Base-by-base conservation (phyloP, 495 filamentous ascomycete species). In the Lasiosphaeria hispida region DNA sequence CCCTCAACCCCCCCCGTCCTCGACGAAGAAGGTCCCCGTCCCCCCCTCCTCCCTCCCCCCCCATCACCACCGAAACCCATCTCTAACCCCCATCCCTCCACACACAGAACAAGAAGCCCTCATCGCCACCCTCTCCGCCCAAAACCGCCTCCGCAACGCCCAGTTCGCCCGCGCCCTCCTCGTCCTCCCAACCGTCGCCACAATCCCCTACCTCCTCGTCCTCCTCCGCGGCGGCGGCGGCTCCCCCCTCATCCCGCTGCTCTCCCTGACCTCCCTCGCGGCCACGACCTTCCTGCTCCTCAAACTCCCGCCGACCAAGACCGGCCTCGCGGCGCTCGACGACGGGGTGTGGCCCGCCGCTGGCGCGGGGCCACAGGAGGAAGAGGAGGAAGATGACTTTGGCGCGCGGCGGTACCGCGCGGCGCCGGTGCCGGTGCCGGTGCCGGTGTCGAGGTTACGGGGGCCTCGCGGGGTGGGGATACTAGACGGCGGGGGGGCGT, bases 61-160 rank as follows among this genome's bases (percentile, higher is more conserved):
- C 43, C 53, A 48, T 48, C 14, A 23, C 47, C 9, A 48, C 44
- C 10, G 47, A 53, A 7, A 19, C n/a, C 17, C 5, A 10, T 54
- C 40, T 5, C 19, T 38, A 52, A 44, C 41, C 42, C 17, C 41
- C 30, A 42, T n/a, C 34, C 48, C 10, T 23, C 10, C 17, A 13
- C 11, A 5, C 54, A 35, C 65, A 83, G 86, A 91, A 67, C 90
- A 94, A 75, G 89, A 92, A 63, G 69, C 72, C 48, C 72, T 91
- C 0, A 92, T 94, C 60, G 55, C 66, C 10, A 63, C 71, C 58
- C 78, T 92, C 15, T 67, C 78, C 36, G 47, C 39, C 14, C 75
- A 87, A 62, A 85, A 91, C 74, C 72, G 77, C 37, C 57, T 62
- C 18, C 80, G 79, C 51, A 88, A 89, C 68, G 73, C 71, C 10